Percentiles rank a stretch among this genome's conserved stretches.
Conservation (phyloP, 208 protist species). For the Histomonas meleagridis region DNA sequence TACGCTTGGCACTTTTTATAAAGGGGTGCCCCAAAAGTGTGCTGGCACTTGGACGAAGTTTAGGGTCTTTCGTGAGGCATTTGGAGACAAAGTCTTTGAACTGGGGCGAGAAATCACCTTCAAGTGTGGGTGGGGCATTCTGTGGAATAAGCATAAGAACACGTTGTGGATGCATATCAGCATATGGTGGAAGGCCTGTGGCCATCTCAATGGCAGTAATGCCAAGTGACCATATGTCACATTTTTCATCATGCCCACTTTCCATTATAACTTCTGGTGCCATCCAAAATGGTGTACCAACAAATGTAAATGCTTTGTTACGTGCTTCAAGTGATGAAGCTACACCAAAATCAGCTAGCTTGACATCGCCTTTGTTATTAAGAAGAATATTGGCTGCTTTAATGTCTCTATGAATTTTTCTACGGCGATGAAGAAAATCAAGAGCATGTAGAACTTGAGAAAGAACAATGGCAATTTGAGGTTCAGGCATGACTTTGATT, state of each 20-base stretch:
- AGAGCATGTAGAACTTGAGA: conserved; percentile 52
- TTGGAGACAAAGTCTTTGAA: conserved; percentile 49
- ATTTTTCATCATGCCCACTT: conserved; percentile 48
- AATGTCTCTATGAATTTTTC: conserved; percentile 76
- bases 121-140: conserved; percentile 25
- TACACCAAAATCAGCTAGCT: conserved; percentile 53
- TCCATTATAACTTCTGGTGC: conserved; percentile 45
- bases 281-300: conserved; percentile 48
- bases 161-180: conserved; percentile 48
- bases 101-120: conserved; percentile 40
- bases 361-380: conserved; percentile 40
- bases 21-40: conserved; percentile 43
- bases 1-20: conserved; percentile 39
- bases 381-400: conserved; percentile 55
- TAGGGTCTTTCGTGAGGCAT: conserved; percentile 52
- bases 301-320: background rate
- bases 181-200: conserved; percentile 46
- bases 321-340: background rate
- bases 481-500: background rate
- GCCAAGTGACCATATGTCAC: conserved; percentile 56
- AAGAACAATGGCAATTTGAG: background rate
- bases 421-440: conserved; percentile 64
- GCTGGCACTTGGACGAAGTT: conserved; percentile 33
- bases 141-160: conserved; percentile 56
- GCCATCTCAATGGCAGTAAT: conserved; percentile 56